Evolutionary conservation across 2,329 filamentous ascomycete species (phyloP).

Genomic region (Scopulariopsis brevicaulis): DNA sequence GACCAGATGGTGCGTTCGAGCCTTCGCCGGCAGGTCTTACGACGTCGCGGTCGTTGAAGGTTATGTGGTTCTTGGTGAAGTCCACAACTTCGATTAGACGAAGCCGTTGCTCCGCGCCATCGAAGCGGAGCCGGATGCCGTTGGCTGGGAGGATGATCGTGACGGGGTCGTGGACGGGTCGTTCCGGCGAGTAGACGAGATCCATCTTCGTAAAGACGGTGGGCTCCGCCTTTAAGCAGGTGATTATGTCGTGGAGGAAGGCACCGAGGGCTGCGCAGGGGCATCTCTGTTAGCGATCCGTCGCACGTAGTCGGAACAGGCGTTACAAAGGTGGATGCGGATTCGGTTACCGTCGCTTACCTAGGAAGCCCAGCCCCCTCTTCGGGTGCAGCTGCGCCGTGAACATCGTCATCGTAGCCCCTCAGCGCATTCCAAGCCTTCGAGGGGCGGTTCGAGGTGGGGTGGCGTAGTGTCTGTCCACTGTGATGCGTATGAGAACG

Average conservation of each 20-base stretch:
- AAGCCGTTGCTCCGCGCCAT: conserved; percentile 83
- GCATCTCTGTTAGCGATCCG: background rate
- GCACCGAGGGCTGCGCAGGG: conserved; percentile 62
- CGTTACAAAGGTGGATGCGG: background rate
- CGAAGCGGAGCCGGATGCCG: conserved; percentile 82
- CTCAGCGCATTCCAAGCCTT: background rate
- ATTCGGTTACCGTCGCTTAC: conserved; percentile 12
- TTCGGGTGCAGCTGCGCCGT: conserved; percentile 55
- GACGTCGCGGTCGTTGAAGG: conserved; percentile 71
- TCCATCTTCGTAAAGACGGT: conserved; percentile 75
- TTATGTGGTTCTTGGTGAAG: conserved; percentile 74
- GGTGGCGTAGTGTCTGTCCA: background rate
- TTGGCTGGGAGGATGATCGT: conserved; percentile 70
- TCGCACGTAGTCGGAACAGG: background rate
- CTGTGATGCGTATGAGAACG: background rate
- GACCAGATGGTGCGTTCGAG: conserved; percentile 32
- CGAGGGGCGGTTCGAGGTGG: background rate
- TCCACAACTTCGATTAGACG: conserved; percentile 85
- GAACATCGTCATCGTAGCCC: conserved; percentile 33
- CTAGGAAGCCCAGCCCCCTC: conserved; percentile 51
- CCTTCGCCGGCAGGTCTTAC: conserved; percentile 41
- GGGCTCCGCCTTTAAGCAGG: conserved; percentile 78
- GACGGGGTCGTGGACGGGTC: conserved; percentile 66
- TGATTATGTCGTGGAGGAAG: conserved; percentile 82
- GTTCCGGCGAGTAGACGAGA: conserved; percentile 63